phyloP scores from a whole-genome alignment of 352 stramenopile species.

The Globisporangium megalacanthum region DNA sequence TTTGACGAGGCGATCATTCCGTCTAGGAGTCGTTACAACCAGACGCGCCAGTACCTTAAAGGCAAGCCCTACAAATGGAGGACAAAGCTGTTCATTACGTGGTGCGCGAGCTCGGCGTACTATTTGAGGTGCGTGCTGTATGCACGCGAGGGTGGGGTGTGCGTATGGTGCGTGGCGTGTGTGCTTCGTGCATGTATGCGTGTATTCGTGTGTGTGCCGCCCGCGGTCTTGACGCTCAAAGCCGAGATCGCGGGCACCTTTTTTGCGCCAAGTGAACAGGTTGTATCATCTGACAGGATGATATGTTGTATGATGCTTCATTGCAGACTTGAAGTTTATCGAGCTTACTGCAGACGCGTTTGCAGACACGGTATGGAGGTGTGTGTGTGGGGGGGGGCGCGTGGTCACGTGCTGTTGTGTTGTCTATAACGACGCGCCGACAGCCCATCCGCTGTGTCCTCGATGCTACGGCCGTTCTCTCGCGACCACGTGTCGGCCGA shows the following conservation, averaged over 20 bases:
- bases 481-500: background rate
- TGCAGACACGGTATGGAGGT: too few relatives aligned
- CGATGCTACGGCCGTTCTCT: background rate
- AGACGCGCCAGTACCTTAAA: background rate
- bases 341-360: too few relatives aligned
- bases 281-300: background rate
- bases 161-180: background rate
- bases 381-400: background rate
- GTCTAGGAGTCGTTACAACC: background rate
- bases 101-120: background rate
- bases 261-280: background rate
- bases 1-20: background rate
- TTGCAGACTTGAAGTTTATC: background rate
- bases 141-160: background rate
- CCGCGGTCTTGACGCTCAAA: background rate
- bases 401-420: background rate
- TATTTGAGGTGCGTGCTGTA: background rate
- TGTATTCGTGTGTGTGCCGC: background rate
- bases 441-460: background rate
- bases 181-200: background rate
- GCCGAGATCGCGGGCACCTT: background rate
- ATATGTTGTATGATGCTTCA: background rate
- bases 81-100: background rate
- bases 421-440: background rate
- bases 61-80: background rate